Percentiles rank a stretch among this genome's conserved stretches.
Evolutionary conservation across 2,329 filamentous ascomycete genomes (phyloP).

Genomic region (Furcasterigmium sp.): DNA sequence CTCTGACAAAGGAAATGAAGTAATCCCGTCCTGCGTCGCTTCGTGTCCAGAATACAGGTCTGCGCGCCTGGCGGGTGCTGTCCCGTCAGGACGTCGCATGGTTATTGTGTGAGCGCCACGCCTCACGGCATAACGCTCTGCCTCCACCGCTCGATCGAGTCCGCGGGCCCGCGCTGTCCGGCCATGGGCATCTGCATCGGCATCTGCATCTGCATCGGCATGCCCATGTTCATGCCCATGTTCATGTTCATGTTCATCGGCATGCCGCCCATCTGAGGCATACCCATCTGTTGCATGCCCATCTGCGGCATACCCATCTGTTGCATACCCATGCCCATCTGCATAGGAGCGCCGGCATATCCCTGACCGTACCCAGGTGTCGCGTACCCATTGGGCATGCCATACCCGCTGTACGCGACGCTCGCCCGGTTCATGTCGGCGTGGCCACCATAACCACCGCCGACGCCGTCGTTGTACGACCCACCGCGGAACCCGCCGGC

Average conservation of each 20-base stretch:
- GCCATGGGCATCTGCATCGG: constrained; percentile 10
- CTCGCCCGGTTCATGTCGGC: constrained; percentile 22
- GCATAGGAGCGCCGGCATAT: constrained; percentile 4
- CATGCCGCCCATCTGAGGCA: constrained; percentile 8
- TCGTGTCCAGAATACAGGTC: too few species aligned
- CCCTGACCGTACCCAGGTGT: constrained; percentile 16
- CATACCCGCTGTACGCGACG: constrained; percentile 23
- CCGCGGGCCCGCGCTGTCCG: background rate
- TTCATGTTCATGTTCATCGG: constrained; percentile 15
- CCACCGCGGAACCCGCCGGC: constrained; percentile 45
- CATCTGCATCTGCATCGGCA: constrained; percentile 13
- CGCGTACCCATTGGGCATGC: constrained; percentile 13
- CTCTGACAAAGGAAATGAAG: too few species aligned
- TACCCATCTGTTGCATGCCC: constrained; percentile 4
- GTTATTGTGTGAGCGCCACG: too few species aligned
- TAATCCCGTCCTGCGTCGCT: too few species aligned
- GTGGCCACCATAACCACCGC: constrained; percentile 24
- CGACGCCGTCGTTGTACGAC: constrained; percentile 48
- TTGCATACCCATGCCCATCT: constrained; percentile 5
- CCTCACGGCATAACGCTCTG: constrained; percentile 25
- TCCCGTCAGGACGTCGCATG: too few species aligned
- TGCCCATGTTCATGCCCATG: constrained; percentile 13
- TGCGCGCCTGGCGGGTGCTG: too few species aligned
- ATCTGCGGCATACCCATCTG: constrained; percentile 7
- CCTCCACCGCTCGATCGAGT: constrained; percentile 30